These are phyloP conservation scores for Agrostemma githago DNA, from an alignment of 148 eudicot genomes.

Conservation along the genomic window DNA sequence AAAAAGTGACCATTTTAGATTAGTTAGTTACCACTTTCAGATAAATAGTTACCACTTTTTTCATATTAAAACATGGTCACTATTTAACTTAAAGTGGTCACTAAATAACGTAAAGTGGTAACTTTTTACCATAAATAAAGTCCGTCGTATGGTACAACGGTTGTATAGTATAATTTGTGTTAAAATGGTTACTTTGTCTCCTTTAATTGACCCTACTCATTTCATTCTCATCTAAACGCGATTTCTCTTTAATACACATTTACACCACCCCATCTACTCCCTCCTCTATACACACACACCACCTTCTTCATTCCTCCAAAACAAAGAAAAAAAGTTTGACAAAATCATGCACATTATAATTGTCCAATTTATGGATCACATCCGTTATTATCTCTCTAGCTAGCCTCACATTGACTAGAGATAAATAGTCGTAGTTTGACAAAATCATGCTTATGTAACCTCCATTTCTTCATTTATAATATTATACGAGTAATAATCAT, in stretches of 20 bases:
- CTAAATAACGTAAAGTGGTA: too few relatives aligned
- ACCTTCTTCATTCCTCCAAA: neutral
- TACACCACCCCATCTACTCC: neutral
- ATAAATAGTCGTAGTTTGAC: slow-evolving; percentile 15
- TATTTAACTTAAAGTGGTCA: too few relatives aligned
- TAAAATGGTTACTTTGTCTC: slow-evolving; percentile 20
- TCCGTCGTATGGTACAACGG: too few relatives aligned
- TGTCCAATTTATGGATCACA: neutral
- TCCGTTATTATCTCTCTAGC: neutral
- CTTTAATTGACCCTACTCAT: slow-evolving; percentile 13
- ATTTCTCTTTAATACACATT: slow-evolving; percentile 3
- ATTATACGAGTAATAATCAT: neutral
- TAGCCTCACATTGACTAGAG: neutral
- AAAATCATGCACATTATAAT: neutral
- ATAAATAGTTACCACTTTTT: too few relatives aligned
- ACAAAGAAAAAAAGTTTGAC: slow-evolving; percentile 22
- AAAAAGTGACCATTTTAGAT: too few relatives aligned
- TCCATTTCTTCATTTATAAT: neutral
- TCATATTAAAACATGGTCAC: too few relatives aligned
- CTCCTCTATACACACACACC: neutral
- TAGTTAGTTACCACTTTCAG: too few relatives aligned
- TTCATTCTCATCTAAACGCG: slow-evolving; percentile 3
- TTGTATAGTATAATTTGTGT: too few relatives aligned
- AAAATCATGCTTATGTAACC: neutral
- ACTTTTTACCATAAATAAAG: too few relatives aligned